Evolutionary conservation across 805 yeast species (phyloP).

Genomic region (Jamesozyma spencerorum): DNA sequence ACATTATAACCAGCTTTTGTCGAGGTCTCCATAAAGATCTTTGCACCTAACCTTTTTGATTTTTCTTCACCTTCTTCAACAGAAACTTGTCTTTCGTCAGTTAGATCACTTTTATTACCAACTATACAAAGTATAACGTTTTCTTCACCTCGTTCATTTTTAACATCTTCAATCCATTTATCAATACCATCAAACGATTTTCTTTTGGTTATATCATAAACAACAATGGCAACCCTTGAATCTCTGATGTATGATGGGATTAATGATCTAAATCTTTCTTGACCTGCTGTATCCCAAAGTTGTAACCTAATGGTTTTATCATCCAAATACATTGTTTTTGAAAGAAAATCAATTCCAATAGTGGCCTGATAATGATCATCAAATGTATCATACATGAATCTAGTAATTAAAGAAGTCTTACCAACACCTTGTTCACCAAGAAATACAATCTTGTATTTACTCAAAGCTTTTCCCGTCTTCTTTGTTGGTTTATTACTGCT

Average conservation of each 20-base stretch:
- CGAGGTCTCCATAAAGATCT: constrained; percentile 82
- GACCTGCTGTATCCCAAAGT: constrained; percentile 97
- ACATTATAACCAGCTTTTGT: constrained; percentile 94
- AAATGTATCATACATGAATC: constrained; percentile 96
- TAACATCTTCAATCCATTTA: constrained; percentile 92
- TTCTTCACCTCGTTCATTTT: constrained; percentile 77
- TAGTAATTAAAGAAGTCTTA: constrained; percentile 88
- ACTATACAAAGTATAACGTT: constrained; percentile 85
- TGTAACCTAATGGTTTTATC: constrained; percentile 93
- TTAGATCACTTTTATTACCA: constrained; percentile 83
- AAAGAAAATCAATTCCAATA: constrained; percentile 90
- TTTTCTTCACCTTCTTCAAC: constrained; percentile 76
- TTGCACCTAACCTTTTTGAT: constrained; percentile 62
- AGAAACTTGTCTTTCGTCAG: constrained; percentile 72
- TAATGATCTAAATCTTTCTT: constrained; percentile 87
- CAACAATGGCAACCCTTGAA: constrained; percentile 93
- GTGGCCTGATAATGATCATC: constrained; percentile 94
- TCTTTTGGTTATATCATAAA: constrained; percentile 83
- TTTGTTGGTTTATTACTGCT: constrained; percentile 6
- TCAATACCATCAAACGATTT: constrained; percentile 76
- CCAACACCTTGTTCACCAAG: constrained; percentile 97
- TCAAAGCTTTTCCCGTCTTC: constrained; percentile 28
- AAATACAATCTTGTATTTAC: constrained; percentile 82
- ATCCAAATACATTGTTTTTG: constrained; percentile 90
- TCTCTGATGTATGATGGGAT: constrained; percentile 95